A percentile compares a stretch with the other conserved stretches of the same genome.
Evolutionary conservation across 306 rosid genomes (phyloP).

Genomic region (Cucumis cinereus): DNA sequence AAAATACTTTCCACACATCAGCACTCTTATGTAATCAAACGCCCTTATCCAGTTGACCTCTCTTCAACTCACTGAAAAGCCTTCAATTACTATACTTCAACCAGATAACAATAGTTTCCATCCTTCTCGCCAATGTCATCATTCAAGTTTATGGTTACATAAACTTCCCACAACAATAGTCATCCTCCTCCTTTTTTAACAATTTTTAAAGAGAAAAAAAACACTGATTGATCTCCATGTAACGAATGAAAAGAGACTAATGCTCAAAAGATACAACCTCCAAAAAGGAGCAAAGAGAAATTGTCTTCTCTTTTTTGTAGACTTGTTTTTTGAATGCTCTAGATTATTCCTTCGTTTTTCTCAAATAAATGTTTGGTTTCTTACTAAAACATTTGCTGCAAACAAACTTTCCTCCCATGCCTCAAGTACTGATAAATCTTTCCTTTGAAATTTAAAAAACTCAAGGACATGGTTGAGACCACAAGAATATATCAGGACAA

Average conservation of each 20-base stretch:
- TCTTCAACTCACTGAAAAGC: not conserved
- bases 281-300: no score
- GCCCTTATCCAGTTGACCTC: not conserved
- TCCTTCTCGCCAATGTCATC: not conserved
- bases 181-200: not conserved
- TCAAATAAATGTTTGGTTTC: not conserved
- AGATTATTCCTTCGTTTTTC: not conserved
- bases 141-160: not conserved
- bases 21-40: not conserved
- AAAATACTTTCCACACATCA: not conserved
- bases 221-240: no score
- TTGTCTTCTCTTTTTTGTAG: not conserved
- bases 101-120: not conserved
- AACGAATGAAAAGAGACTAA: no score
- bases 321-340: not conserved
- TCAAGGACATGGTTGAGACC: not conserved
- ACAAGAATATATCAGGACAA: not conserved
- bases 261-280: no score
- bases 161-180: not conserved
- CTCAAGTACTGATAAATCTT: not conserved
- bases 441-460: not conserved
- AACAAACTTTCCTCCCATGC: not conserved
- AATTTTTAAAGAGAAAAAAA: no score
- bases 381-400: not conserved
- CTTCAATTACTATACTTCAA: not conserved